phyloP scores from a whole-genome alignment of 257 asterid species.

The Lycium barbarum region DNA sequence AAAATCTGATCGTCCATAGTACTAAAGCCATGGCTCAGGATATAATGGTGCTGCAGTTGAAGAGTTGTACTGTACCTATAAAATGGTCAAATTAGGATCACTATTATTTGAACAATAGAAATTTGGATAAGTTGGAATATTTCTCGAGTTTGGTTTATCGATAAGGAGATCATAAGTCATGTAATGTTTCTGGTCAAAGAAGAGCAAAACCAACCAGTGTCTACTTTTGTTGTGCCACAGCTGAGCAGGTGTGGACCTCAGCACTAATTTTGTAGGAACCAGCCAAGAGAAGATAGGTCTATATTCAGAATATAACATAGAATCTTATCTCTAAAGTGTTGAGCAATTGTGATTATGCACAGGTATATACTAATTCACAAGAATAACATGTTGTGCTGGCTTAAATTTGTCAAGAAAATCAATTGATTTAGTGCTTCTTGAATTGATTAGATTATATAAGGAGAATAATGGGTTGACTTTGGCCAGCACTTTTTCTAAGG shows the following conservation, averaged over 20 bases:
- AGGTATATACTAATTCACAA: background rate
- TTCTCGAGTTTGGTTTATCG: background rate
- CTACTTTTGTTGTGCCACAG: background rate
- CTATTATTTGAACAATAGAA: background rate
- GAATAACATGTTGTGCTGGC: background rate
- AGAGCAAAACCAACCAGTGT: background rate
- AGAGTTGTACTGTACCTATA: background rate
- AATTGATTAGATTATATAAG: background rate
- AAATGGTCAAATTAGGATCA: background rate
- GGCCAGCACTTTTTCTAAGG: background rate
- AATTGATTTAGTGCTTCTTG: background rate
- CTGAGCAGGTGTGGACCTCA: background rate
- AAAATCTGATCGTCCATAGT: background rate
- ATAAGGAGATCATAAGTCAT: background rate
- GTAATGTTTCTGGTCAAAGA: conserved; percentile 3
- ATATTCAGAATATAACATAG: background rate
- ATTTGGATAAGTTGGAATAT: conserved; percentile 3
- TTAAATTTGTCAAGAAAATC: background rate
- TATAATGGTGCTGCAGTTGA: background rate
- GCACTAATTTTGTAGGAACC: background rate
- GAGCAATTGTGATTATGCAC: background rate
- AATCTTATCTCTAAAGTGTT: background rate
- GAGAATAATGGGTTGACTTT: background rate
- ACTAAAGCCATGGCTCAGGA: background rate
- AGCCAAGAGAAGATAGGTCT: background rate